phyloP scores from a whole-genome alignment of 192 early-diverging fungal species.

The Pilobolus umbonatus region DNA sequence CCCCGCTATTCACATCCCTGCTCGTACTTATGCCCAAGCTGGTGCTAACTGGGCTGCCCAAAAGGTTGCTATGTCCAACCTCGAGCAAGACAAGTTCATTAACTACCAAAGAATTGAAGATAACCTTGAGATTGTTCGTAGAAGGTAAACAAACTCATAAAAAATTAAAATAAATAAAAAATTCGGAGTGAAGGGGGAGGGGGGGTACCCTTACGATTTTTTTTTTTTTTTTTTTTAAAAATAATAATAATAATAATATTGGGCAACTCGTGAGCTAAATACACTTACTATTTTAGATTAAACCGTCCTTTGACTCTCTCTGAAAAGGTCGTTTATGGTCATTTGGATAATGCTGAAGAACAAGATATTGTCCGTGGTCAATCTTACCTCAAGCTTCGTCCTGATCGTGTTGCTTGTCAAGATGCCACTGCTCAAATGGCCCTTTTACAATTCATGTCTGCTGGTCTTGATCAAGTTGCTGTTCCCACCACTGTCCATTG shows the following conservation, averaged over 20 bases:
- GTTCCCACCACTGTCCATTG: slow-evolving; percentile 95
- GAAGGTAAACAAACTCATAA: slow-evolving; percentile 71
- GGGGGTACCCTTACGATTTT: background rate
- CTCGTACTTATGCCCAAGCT: slow-evolving; percentile 53
- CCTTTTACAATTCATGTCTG: slow-evolving; percentile 96
- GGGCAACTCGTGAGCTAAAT: too few species aligned
- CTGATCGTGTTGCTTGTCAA: slow-evolving; percentile 98
- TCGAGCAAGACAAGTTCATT: slow-evolving; percentile 92
- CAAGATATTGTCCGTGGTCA: slow-evolving; percentile 91
- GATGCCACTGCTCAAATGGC: slow-evolving; percentile 99
- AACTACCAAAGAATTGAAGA: slow-evolving; percentile 96
- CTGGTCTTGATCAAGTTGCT: slow-evolving; percentile 77
- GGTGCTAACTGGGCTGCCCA: slow-evolving; percentile 40
- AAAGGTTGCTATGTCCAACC: slow-evolving; percentile 88
- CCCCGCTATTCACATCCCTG: slow-evolving; percentile 25
- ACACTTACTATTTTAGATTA: slow-evolving; percentile 55
- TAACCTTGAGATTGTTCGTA: slow-evolving; percentile 90
- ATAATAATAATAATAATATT: background rate
- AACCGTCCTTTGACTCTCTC: slow-evolving; percentile 88
- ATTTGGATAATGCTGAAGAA: slow-evolving; percentile 91
- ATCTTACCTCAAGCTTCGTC: slow-evolving; percentile 93
- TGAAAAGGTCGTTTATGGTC: slow-evolving; percentile 98
- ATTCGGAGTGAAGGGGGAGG: slow-evolving; percentile 25
- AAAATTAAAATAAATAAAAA: too few species aligned
- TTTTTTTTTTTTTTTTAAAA: slow-evolving; percentile 1